A percentile compares a stretch with the other conserved stretches of the same genome.
These are phyloP conservation scores for Debaryomyces tyrocola DNA, from an alignment of 805 yeast species.

Conservation along the genomic window DNA sequence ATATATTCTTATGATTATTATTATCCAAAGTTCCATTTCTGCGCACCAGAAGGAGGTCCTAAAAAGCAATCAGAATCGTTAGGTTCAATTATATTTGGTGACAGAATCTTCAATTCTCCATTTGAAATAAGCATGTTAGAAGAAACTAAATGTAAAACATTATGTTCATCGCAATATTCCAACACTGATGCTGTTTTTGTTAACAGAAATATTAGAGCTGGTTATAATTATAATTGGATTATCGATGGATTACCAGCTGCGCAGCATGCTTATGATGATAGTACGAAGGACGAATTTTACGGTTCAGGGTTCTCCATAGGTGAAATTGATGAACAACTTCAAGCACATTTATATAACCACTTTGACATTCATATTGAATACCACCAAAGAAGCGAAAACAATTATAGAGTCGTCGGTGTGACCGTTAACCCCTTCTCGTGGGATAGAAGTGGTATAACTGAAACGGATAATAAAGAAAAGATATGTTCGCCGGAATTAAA, in stretches of 20 bases:
- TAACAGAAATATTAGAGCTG: slow-evolving; percentile 74
- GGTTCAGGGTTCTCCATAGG: slow-evolving; percentile 85
- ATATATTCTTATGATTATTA: slow-evolving; percentile 82
- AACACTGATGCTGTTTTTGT: slow-evolving; percentile 72
- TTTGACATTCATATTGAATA: slow-evolving; percentile 78
- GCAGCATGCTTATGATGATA: slow-evolving; percentile 52
- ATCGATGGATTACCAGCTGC: slow-evolving; percentile 96
- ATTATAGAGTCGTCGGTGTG: slow-evolving; percentile 89
- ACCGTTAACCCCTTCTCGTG: slow-evolving; percentile 68
- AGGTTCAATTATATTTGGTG: slow-evolving; percentile 94
- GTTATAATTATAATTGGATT: slow-evolving; percentile 88
- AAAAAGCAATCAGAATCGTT: slow-evolving; percentile 81
- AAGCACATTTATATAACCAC: slow-evolving; percentile 75
- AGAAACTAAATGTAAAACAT: slow-evolving; percentile 61
- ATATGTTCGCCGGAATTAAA: slow-evolving; percentile 30
- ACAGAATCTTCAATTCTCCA: slow-evolving; percentile 91
- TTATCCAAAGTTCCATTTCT: slow-evolving; percentile 79
- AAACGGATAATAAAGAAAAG: slow-evolving; percentile 22
- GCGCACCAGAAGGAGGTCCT: slow-evolving; percentile 68
- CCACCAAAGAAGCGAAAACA: slow-evolving; percentile 67
- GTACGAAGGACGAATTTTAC: slow-evolving; percentile 63
- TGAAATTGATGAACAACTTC: slow-evolving; percentile 53
- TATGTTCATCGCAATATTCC: slow-evolving; percentile 65
- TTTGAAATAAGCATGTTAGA: slow-evolving; percentile 77
- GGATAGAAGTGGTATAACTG: slow-evolving; percentile 29